Base-by-base conservation (phyloP, 495 filamentous ascomycete species). In the Aspergillus affinis region DNA sequence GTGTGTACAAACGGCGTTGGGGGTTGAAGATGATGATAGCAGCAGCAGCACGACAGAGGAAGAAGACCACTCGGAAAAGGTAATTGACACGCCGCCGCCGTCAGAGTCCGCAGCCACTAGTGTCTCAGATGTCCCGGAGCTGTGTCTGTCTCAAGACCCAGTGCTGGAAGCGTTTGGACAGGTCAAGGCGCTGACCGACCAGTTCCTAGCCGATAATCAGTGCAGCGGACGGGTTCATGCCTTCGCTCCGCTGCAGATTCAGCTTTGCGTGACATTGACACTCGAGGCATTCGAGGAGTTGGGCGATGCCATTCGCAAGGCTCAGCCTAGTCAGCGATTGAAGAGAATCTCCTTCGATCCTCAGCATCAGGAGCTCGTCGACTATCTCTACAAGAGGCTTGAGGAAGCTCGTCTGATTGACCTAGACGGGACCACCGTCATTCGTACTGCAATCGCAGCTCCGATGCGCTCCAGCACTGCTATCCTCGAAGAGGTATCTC, bases 271-370 rank as follows among this genome's bases (percentile, higher is more conserved):
- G 1, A 69, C 72, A 2, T 62, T 78, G 21, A 69, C 67, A 7
- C 51, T 78, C 7, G 76, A 84, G 48, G 75, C 79, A 13, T 81
- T 82, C 44, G 72, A 82, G 29, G 17, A 73, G 20, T 56, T 82
- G 1, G 80, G 77, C 7, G 76, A 62, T 30, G 26, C 60, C 4
- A 55, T 84, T 5, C 58, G 65, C 0, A 60, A 61, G 0, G 74
- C 78, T 0, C 55, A 41, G 17, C 5, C 70, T 0, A 75, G 77
- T 3, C 54, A 82, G 41, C 54, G n/a, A 0, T 55, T 84, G 0
- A 12, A 67, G 0, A 72, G 69, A 2, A 71, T 82, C 15, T 13
- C 56, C 0, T 68, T 72, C 51, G 59, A 66, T 10, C 55, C 69
- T 0, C 63, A 78, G 49, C 75, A 81, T 44, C 30, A 59, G 2